A percentile compares a stretch with the other conserved stretches of the same genome.
Conservation (phyloP, 345 rosid species). For the Corchorus olitorius region DNA sequence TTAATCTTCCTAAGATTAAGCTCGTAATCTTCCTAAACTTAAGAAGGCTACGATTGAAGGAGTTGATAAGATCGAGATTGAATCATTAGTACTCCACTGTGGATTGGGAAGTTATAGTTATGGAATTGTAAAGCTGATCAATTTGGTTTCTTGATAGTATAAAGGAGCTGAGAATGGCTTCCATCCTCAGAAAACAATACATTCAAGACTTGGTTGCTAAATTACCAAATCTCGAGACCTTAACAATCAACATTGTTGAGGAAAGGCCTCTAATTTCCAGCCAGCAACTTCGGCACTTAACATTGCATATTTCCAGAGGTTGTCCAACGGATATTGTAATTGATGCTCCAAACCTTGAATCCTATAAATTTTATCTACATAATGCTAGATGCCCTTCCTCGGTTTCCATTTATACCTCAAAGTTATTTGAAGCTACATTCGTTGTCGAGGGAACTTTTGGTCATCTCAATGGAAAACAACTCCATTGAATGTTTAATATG, state of each 20-base stretch:
- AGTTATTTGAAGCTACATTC: not conserved
- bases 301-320: no score
- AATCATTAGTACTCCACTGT: not conserved
- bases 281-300: no score
- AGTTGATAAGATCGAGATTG: not conserved
- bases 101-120: no score
- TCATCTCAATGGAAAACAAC: no score
- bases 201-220: not conserved
- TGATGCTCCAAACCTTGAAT: conserved; percentile 7
- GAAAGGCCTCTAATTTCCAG: not conserved
- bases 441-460: no score
- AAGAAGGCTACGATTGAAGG: not conserved
- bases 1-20: no score
- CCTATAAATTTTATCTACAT: not conserved
- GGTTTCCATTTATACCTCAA: not conserved
- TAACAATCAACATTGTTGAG: not conserved
- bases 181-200: not conserved
- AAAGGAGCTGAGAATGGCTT: not conserved
- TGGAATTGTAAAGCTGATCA: no score
- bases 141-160: not conserved
- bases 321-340: no score
- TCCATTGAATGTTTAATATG: no score
- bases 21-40: not conserved
- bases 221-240: not conserved
- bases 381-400: not conserved